Evolutionary conservation across 2,329 filamentous ascomycete genomes (phyloP), one percentile per base, ranked within the genome.

Genomic region (Kalaharituber pfeilii): DNA sequence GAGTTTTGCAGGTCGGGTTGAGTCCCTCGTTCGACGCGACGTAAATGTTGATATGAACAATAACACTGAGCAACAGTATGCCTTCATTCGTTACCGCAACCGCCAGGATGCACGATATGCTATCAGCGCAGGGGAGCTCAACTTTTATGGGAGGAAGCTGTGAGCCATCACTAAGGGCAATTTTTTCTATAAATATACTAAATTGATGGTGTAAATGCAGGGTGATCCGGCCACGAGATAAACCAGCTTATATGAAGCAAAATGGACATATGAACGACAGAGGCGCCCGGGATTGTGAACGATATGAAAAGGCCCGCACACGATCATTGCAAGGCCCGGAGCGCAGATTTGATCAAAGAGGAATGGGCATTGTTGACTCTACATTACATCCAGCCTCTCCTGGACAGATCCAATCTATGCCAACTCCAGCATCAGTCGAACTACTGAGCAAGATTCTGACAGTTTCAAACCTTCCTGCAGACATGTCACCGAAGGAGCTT

Each of bases 401-500:
- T 22, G 42, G 18, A 22, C 42, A 47, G 24, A 3, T 25, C 15
- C 5, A 47, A 25, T 3, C n/a, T 22, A 15, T 22, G 5, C 5
- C 24, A 25, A 22, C 13, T 25, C 15, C 42, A 20, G 11, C 55
- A 6, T 54, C 54, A 22, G 49, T 53, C 26, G 42, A 47, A 25
- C 30, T 59, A 27, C 53, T 61, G 57, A 61, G 59, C 27, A 61
- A 60, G 44, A 50, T 50, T 8, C 30, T 62, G 2, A 55, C 44
- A 27, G 60, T 62, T 51, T 57, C 59, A n/a, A 60, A 60, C 28
- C 24, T 62, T 9, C 60, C 60, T 6, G 47, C 53, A n/a, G 59
- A 62, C 50, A 62, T 62, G 60, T 52, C 54, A 29, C 60, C 60
- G 4, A 59, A 62, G 49, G 57, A 59, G 20, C 49, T 62, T 22